These are phyloP conservation scores for Agaricales sp. DNA, from an alignment of 1,284 basidiomycete species.

Conservation along the genomic window DNA sequence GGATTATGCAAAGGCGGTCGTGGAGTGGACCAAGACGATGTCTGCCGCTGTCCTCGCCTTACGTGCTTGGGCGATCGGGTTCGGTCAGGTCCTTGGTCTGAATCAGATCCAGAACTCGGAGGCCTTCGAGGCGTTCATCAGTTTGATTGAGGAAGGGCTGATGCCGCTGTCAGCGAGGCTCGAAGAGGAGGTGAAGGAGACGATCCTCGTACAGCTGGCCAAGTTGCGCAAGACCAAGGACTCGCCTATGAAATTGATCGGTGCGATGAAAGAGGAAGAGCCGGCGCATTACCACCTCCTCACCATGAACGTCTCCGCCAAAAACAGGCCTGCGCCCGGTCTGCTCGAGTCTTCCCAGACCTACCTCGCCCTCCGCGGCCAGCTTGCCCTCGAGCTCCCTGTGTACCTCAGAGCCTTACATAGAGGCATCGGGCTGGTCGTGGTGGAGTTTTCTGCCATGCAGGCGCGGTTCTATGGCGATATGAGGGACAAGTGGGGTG, in stretches of 20 bases:
- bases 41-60: slow-evolving; percentile 34
- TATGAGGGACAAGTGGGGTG: slow-evolving; percentile 52
- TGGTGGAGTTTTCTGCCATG: slow-evolving; percentile 39
- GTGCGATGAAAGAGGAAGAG: slow-evolving; percentile 59
- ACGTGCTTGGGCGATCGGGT: slow-evolving; percentile 49
- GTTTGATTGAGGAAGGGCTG: slow-evolving; percentile 44
- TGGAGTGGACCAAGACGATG: slow-evolving; percentile 49
- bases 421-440: slow-evolving; percentile 39
- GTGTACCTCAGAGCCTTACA: slow-evolving; percentile 47
- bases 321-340: slow-evolving; percentile 49
- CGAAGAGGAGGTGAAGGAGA: slow-evolving; percentile 37
- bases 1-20: slow-evolving; percentile 44
- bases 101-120: slow-evolving; percentile 26
- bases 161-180: slow-evolving; percentile 41
- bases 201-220: slow-evolving; percentile 44
- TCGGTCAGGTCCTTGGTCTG: slow-evolving; percentile 60
- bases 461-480: slow-evolving; percentile 51
- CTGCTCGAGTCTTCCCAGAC: slow-evolving; percentile 62
- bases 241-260: slow-evolving; percentile 53
- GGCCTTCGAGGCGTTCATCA: slow-evolving; percentile 65
- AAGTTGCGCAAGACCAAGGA: slow-evolving; percentile 44
- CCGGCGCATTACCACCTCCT: slow-evolving; percentile 58
- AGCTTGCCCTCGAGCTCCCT: slow-evolving; percentile 61
- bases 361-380: slow-evolving; percentile 63
- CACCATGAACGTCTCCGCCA: slow-evolving; percentile 44